phyloP scores from a whole-genome alignment of 176 grass and related monocot species.

The Canna indica region DNA sequence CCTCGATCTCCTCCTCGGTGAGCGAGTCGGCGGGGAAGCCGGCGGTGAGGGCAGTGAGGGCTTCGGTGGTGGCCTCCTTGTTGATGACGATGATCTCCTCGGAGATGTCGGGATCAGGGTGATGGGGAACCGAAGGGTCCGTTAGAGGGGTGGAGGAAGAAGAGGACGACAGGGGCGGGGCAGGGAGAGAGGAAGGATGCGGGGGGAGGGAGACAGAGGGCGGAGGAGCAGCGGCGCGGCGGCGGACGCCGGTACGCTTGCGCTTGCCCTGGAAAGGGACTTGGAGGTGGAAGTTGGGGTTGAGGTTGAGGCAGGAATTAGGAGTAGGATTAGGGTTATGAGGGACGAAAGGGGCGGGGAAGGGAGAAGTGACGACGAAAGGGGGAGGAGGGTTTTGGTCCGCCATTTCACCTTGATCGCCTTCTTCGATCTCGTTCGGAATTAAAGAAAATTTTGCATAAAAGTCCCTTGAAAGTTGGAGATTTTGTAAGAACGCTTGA shows the following conservation, averaged over 20 bases:
- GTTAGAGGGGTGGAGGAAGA: constrained; percentile 2
- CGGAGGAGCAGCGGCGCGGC: constrained; percentile 45
- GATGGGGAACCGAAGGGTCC: not conserved
- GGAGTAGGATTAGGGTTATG: constrained; percentile 9
- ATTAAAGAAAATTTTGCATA: not conserved
- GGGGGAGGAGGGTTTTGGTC: constrained; percentile 22
- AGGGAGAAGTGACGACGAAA: constrained; percentile 20
- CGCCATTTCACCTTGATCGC: not conserved
- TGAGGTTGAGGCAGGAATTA: constrained; percentile 32
- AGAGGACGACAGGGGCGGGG: not conserved
- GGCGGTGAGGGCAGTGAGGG: constrained; percentile 70
- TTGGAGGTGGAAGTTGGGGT: constrained; percentile 18
- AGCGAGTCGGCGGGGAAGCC: constrained; percentile 91
- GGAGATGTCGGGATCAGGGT: constrained; percentile 30
- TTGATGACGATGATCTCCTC: constrained; percentile 99
- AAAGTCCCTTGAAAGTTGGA: not conserved
- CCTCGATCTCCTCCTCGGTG: constrained; percentile 99
- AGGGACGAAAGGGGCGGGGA: not conserved
- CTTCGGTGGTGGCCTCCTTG: constrained; percentile 81
- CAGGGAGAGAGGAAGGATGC: not conserved
- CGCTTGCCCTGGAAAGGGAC: constrained; percentile 54
- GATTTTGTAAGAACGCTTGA: too few species aligned
- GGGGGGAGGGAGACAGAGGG: not conserved
- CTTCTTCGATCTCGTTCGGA: not conserved
- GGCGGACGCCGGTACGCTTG: constrained; percentile 91